A percentile compares a stretch with the other conserved stretches of the same genome.
Evolutionary conservation across 2,329 filamentous ascomycete genomes (phyloP).

Genomic region (Dactylellina leptospora): DNA sequence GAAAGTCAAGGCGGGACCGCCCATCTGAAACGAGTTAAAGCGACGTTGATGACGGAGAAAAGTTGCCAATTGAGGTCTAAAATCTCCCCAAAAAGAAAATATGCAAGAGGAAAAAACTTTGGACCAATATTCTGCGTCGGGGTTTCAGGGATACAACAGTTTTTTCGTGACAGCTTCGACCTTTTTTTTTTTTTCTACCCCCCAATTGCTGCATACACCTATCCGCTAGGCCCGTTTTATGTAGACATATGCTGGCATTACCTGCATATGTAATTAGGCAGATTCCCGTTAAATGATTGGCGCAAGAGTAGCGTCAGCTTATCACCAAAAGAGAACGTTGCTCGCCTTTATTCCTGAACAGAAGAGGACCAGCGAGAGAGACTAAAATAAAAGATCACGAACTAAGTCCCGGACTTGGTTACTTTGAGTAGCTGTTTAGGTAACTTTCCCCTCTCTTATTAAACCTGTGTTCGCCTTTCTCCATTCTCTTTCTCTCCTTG

Average conservation of each 20-base stretch:
- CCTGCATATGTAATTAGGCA: conserved; percentile 54
- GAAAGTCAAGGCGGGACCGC: conserved; percentile 51
- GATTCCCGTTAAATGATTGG: conserved; percentile 52
- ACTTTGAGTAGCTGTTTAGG: too few relatives aligned
- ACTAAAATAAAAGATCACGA: too few relatives aligned
- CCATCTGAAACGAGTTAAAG: conserved; percentile 52
- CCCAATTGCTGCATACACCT: conserved; percentile 32
- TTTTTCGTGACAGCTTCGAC: conserved; percentile 15
- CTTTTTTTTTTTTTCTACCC: conserved; percentile 8
- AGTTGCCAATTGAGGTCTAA: conserved; percentile 48
- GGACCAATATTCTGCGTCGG: neutral
- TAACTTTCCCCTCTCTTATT: neutral
- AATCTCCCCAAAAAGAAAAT: conserved; percentile 29
- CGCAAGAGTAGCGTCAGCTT: conserved; percentile 53
- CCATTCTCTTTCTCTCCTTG: conserved; percentile 29
- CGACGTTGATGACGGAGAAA: conserved; percentile 48
- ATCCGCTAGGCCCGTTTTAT: conserved; percentile 47
- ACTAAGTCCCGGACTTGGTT: too few relatives aligned
- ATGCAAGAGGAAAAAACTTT: conserved; percentile 2
- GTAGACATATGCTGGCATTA: conserved; percentile 51
- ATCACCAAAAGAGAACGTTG: conserved; percentile 14
- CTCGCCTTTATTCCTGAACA: conserved; percentile 38
- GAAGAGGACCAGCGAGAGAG: conserved; percentile 10
- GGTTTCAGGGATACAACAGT: conserved; percentile 32
- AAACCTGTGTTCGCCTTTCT: conserved; percentile 28